A percentile compares a stretch with the other conserved stretches of the same genome.
phyloP scores from a whole-genome alignment of 2,329 filamentous ascomycete genomes.

The Juglanconis oblonga region DNA sequence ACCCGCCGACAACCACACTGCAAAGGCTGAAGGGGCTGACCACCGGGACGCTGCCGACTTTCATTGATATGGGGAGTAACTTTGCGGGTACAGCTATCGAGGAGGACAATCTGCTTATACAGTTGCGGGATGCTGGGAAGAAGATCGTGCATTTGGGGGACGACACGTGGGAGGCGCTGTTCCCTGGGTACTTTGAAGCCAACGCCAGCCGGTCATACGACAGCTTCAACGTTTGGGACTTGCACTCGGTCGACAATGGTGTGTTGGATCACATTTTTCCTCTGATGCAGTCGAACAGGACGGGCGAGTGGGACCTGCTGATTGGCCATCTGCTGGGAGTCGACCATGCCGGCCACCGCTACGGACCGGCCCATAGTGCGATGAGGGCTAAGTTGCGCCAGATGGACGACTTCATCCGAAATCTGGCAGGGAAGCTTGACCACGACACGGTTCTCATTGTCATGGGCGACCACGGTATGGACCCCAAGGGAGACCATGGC shows the following conservation, averaged over 20 bases:
- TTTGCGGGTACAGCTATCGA: conserved; percentile 95
- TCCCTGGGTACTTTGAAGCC: conserved; percentile 87
- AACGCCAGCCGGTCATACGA: conserved; percentile 88
- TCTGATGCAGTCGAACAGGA: conserved; percentile 63
- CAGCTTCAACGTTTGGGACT: conserved; percentile 97
- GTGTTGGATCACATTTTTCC: conserved; percentile 90
- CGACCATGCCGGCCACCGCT: conserved; percentile 94
- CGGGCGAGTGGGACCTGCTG: conserved; percentile 83
- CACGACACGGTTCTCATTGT: conserved; percentile 86
- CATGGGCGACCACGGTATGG: conserved; percentile 99
- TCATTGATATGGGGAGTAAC: conserved; percentile 90
- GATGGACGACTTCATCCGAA: conserved; percentile 79
- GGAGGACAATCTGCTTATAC: conserved; percentile 75
- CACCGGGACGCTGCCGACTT: conserved; percentile 91
- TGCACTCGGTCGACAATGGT: conserved; percentile 95
- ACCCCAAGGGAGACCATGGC: conserved; percentile 94
- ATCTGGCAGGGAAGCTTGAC: conserved; percentile 70
- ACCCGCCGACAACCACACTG: conserved; percentile 90
- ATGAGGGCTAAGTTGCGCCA: conserved; percentile 89
- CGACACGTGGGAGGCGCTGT: conserved; percentile 93
- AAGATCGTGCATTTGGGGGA: conserved; percentile 93
- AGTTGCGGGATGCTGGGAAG: conserved; percentile 63
- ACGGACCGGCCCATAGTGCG: conserved; percentile 86
- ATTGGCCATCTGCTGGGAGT: conserved; percentile 94
- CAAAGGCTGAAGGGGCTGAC: conserved; percentile 92